Base-by-base conservation (phyloP, 2,329 filamentous ascomycete genomes). In the Paraphoma chrysanthemicola region DNA sequence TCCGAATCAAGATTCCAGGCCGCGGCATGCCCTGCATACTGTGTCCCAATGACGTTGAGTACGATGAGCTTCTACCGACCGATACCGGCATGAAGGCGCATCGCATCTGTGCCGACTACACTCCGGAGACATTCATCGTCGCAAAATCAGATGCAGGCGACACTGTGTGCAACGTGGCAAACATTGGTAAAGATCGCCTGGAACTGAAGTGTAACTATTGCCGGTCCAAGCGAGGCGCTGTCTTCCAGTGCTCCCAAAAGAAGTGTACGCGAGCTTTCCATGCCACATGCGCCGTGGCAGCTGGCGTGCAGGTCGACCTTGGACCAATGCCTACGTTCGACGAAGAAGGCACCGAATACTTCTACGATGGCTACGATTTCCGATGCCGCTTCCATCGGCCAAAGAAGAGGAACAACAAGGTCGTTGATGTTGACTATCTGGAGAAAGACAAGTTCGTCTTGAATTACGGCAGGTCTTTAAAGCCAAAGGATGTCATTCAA, bases 151-250 rank as follows among this genome's bases (percentile, higher is more conserved):
- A 85, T 12, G 28, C 28, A 30, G 51, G 62, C 4, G 92, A 97
- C 59, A 85, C 87, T 9, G 85, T 97, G 23, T 90, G 86, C 64
- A 94, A 96, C 64, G 86, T 93, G 48, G 85, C 86, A n/a, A 86
- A 87, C 58, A 93, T 98, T 64, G 88, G 91, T 72, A 94, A 95
- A 75, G 92, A 91, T 53, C 90, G 94, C 17, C 81, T 96, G 65
- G 93, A 96, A 28, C 88, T 98, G 65, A 97, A 96, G 77, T 99
- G 95, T 76, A 88, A 96, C 59, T 97, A 92, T 79, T 99, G 95
- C 73, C 91, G 93, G 33, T 96, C 93, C 31, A 96, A 95, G 77
- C 91, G 90, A 54, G 95, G 95, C n/a, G 92, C 92, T 14, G 97
- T 94, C 78, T 96, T 99, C 79, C 94, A 98, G 76, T 99, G 95